These are phyloP conservation scores for Aspergillus ostianus DNA, from an alignment of 495 filamentous ascomycete genomes.

Conservation along the genomic window DNA sequence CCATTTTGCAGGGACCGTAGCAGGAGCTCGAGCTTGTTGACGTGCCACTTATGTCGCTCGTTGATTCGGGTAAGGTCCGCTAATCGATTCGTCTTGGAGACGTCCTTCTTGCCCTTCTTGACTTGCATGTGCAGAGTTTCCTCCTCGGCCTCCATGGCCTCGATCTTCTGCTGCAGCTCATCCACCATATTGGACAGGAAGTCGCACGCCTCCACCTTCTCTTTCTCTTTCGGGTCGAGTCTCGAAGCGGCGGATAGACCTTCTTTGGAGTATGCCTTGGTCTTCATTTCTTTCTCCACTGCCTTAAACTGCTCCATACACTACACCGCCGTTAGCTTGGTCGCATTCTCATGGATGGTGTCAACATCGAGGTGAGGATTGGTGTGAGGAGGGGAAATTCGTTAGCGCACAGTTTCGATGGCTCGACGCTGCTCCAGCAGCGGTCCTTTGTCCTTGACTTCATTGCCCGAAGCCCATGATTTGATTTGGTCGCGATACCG, in stretches of 20 bases:
- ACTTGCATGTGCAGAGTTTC: constrained; percentile 82
- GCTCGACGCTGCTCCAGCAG: constrained; percentile 87
- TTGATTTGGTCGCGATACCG: constrained; percentile 97
- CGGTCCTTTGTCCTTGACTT: constrained; percentile 98
- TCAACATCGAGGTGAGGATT: constrained; percentile 1
- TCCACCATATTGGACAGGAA: constrained; percentile 88
- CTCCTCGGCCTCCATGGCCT: constrained; percentile 85
- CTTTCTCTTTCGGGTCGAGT: constrained; percentile 91
- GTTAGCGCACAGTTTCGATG: constrained; percentile 79
- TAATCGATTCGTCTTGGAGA: constrained; percentile 78
- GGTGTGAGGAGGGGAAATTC: not conserved
- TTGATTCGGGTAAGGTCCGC: constrained; percentile 78
- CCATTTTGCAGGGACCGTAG: constrained; percentile 90
- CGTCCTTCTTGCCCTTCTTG: constrained; percentile 91
- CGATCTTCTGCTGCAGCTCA: constrained; percentile 89
- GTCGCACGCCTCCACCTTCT: constrained; percentile 79
- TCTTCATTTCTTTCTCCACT: constrained; percentile 99
- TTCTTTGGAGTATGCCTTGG: constrained; percentile 98
- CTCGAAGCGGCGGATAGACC: constrained; percentile 86
- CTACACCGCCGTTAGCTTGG: constrained; percentile 50
- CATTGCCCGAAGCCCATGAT: constrained; percentile 93
- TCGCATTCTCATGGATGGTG: not conserved
- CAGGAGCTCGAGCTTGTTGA: constrained; percentile 87
- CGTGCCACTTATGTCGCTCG: constrained; percentile 96
- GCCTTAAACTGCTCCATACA: constrained; percentile 99